Evolutionary conservation across 2,329 filamentous ascomycete species (phyloP).

Genomic region (Clonostachys chloroleuca): DNA sequence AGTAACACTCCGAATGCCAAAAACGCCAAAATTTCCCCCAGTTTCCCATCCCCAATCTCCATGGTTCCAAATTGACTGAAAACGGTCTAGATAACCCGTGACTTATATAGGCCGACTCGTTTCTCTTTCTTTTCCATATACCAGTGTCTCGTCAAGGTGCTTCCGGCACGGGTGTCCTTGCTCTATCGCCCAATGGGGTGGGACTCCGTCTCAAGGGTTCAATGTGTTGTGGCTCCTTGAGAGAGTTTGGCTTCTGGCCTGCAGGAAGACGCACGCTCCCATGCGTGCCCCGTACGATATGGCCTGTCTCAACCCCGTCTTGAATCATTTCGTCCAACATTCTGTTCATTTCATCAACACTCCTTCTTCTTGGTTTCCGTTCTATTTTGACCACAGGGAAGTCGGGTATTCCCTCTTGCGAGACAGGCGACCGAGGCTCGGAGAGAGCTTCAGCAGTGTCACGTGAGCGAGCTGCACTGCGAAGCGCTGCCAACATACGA

Average conservation of each 20-base stretch:
- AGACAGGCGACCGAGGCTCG: constrained; percentile 23
- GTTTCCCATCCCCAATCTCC: constrained; percentile 4
- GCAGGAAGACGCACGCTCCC: constrained; percentile 61
- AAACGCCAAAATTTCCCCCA: constrained; percentile 1
- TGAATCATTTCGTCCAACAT: constrained; percentile 97
- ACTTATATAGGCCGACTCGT: no score
- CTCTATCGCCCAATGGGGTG: constrained; percentile 12
- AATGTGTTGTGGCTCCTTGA: constrained; percentile 25
- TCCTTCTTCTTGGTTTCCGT: constrained; percentile 53
- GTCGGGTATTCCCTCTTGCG: constrained; percentile 1
- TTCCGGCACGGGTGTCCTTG: constrained; percentile 15
- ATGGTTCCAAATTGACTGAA: constrained; percentile 6
- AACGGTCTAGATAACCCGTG: no score
- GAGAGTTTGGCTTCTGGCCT: constrained; percentile 32
- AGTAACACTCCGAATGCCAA: background rate
- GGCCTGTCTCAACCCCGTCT: constrained; percentile 74
- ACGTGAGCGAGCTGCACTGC: constrained; percentile 79
- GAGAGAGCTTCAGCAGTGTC: constrained; percentile 65
- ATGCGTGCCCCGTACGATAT: constrained; percentile 60
- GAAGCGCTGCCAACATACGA: constrained; percentile 82
- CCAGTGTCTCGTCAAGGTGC: constrained; percentile 4
- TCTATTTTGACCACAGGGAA: constrained; percentile 8
- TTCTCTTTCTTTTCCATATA: no score
- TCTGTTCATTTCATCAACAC: constrained; percentile 87
- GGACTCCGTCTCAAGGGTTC: constrained; percentile 33